Evolutionary conservation across 2,329 filamentous ascomycete genomes (phyloP).

Genomic region (Arthrobotrys iridis): DNA sequence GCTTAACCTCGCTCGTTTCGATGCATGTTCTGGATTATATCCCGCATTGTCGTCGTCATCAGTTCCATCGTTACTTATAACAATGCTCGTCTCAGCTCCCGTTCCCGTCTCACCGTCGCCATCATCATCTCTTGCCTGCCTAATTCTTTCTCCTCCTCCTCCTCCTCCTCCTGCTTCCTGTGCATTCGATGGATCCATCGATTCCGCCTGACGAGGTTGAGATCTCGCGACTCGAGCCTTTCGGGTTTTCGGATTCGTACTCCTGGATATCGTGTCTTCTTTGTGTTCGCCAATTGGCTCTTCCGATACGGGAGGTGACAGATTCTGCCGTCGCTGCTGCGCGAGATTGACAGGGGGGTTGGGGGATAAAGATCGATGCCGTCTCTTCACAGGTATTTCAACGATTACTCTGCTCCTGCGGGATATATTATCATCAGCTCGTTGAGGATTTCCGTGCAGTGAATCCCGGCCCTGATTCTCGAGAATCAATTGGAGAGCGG

Average conservation of each 20-base stretch:
- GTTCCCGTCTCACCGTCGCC: too few species aligned
- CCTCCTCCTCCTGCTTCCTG: background rate
- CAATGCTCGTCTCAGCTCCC: conserved; percentile 7
- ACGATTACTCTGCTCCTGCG: conserved; percentile 27
- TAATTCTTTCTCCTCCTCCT: background rate
- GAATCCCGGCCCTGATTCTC: conserved; percentile 28
- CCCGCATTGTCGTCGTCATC: conserved; percentile 18
- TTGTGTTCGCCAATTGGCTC: conserved; percentile 20
- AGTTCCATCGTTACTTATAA: conserved; percentile 39
- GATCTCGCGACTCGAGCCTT: background rate
- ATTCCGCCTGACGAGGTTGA: conserved; percentile 53
- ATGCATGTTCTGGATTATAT: conserved; percentile 2
- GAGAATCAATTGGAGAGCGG: conserved; percentile 31
- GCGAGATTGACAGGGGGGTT: background rate
- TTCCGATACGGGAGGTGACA: conserved; percentile 41
- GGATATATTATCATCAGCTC: background rate
- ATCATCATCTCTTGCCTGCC: background rate
- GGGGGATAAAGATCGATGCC: background rate
- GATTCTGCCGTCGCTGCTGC: conserved; percentile 25
- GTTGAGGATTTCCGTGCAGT: background rate
- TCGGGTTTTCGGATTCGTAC: background rate
- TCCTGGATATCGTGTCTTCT: conserved; percentile 7
- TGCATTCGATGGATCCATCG: background rate
- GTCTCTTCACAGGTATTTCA: conserved; percentile 31
- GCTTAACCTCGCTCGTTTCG: conserved; percentile 35